Evolutionary conservation across 345 rosid species (phyloP), one percentile per base, ranked within the genome.

Genomic region (Gossypium rotundifolium): DNA sequence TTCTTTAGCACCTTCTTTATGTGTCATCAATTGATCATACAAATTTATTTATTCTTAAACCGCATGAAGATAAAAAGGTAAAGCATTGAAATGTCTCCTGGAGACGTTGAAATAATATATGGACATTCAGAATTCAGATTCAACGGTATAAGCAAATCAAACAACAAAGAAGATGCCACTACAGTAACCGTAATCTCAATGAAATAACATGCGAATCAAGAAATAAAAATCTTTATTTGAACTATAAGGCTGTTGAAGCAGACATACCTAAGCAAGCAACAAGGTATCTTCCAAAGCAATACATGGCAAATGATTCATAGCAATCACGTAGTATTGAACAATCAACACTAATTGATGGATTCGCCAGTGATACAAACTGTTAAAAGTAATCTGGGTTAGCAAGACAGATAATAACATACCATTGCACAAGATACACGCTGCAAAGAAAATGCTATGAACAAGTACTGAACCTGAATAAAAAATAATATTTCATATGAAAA

Each of bases 221-320:
- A 49, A 14, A 68, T 49, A 49, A 48, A 33, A 8, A 16, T 12
- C 13, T 68, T 23, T 23, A 68, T 14, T 48, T 8, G 14, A 48
- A 25, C 72, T 68, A 23, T 44, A 9, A 29, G 54, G 51, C 54
- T 77, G 22, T 70, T 0, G 70, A 67, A 73, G 75, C 68, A 29
- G 71, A 77, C 86, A 65, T 90, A 95, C 99, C 99, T 76, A 96
- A 71, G 93, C 99, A 96, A 20, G 97, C 99, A 76, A 93, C 86
- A 70, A 96, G 96, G 83, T 96, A 93, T 86, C 99, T 88, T 82
- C 98, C 99, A 78, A 96, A 96, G 89, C 99, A 96, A 88, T 96
- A 96, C 98, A 96, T 93, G 77, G 99, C 99, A 80, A 96, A 96
- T 68, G 99, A 91, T 79, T 96, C 99, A 74, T 96, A 96, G 87